These are phyloP conservation scores for Strigomonas culicis DNA, from an alignment of 208 protist species.

Conservation along the genomic window DNA sequence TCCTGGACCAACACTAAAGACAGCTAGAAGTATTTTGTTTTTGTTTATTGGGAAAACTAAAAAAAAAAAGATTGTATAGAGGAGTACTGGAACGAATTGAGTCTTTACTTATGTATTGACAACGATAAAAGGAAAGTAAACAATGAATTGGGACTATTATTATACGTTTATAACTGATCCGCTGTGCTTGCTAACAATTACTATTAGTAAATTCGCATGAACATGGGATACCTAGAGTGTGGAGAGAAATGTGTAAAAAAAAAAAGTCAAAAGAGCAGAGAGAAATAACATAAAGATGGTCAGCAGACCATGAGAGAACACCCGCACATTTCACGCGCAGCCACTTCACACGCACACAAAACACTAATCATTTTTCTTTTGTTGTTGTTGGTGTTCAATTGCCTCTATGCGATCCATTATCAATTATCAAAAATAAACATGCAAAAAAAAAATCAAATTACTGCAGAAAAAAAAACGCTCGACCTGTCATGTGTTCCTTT, in stretches of 20 bases:
- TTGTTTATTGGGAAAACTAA: not conserved
- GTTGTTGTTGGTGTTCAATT: no score
- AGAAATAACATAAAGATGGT: not conserved
- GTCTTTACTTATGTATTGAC: no score
- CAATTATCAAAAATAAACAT: not conserved
- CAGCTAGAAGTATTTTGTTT: no score
- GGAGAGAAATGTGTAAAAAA: not conserved
- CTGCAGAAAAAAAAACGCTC: no score
- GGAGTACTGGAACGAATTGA: not conserved
- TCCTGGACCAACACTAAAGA: conserved; percentile 8
- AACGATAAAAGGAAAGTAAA: not conserved
- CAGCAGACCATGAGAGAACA: conserved; percentile 13
- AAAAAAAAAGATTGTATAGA: not conserved
- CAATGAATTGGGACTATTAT: no score
- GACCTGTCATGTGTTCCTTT: no score
- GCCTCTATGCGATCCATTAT: no score
- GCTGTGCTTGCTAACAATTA: no score
- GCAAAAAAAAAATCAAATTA: not conserved
- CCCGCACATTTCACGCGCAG: conserved; percentile 5
- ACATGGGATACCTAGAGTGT: not conserved
- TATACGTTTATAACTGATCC: not conserved
- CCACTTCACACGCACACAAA: no score
- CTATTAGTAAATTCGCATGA: no score
- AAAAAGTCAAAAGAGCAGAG: conserved; percentile 1
- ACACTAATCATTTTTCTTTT: no score